Conservation (phyloP, 768 basidiomycete species). For the Kwoniella shandongensis region DNA sequence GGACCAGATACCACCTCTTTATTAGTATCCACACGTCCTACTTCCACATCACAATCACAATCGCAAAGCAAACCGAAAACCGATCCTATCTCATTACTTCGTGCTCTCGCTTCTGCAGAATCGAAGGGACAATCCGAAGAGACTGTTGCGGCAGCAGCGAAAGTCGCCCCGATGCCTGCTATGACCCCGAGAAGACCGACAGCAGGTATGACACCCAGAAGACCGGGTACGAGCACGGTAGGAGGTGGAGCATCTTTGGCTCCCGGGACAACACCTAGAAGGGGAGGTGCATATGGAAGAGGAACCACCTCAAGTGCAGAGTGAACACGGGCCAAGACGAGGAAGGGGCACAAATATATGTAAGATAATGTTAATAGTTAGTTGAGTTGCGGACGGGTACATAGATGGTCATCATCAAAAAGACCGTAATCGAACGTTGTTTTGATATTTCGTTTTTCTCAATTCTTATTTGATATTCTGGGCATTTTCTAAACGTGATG, state of each 20-base stretch:
- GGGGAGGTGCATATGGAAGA: background rate
- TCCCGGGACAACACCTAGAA: constrained; percentile 1
- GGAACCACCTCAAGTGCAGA: background rate
- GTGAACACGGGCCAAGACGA: background rate
- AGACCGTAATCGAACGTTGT: too few relatives aligned
- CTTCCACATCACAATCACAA: constrained; percentile 3
- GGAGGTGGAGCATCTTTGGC: background rate
- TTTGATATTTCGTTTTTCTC: too few relatives aligned
- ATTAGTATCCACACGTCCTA: constrained; percentile 20
- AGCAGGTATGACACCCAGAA: constrained; percentile 9
- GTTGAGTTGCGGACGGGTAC: too few relatives aligned
- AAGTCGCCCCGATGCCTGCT: constrained; percentile 21
- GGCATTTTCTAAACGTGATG: too few relatives aligned
- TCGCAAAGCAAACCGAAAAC: background rate
- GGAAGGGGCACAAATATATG: background rate
- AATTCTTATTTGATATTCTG: too few relatives aligned
- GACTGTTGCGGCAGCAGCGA: constrained; percentile 31
- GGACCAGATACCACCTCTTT: constrained; percentile 34
- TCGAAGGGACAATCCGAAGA: constrained; percentile 28
- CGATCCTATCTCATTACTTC: constrained; percentile 46
- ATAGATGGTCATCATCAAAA: too few relatives aligned
- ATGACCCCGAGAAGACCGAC: constrained; percentile 13
- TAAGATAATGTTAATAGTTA: too few relatives aligned
- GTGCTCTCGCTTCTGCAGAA: constrained; percentile 45
- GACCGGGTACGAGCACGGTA: background rate